Evolutionary conservation across 2,329 filamentous ascomycete genomes (phyloP).

Genomic region (Apiospora koreana): DNA sequence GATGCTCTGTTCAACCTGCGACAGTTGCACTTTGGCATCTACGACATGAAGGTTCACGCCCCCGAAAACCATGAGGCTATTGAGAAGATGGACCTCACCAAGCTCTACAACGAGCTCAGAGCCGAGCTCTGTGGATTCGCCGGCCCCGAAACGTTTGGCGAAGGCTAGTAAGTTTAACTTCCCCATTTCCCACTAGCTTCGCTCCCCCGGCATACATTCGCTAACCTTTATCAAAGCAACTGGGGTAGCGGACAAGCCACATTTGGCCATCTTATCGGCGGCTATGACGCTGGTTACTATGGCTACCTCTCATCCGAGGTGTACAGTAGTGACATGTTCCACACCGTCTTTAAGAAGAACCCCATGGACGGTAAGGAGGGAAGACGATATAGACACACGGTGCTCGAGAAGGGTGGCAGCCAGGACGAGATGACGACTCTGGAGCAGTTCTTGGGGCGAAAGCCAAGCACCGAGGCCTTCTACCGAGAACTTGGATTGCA

Average conservation of each 20-base stretch:
- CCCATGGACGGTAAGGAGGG: conserved; percentile 78
- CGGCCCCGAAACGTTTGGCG: conserved; percentile 68
- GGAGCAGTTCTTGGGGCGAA: conserved; percentile 75
- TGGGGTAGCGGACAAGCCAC: conserved; percentile 81
- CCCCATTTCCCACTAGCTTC: not conserved
- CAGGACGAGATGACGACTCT: conserved; percentile 81
- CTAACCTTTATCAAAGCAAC: conserved; percentile 41
- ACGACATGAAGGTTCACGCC: conserved; percentile 80
- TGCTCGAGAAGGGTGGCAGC: conserved; percentile 75
- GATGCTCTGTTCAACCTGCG: conserved; percentile 76
- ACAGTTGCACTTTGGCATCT: conserved; percentile 79
- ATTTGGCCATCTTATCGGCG: conserved; percentile 81
- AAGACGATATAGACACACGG: conserved; percentile 74
- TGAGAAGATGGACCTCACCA: conserved; percentile 64
- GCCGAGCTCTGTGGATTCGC: conserved; percentile 72
- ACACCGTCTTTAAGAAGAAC: conserved; percentile 73
- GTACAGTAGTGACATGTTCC: conserved; percentile 86
- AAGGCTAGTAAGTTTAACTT: conserved; percentile 47
- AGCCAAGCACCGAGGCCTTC: conserved; percentile 77
- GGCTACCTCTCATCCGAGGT: conserved; percentile 74
- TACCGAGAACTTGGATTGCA: conserved; percentile 71
- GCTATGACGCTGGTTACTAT: conserved; percentile 86
- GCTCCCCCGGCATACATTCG: not conserved
- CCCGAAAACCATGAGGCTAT: conserved; percentile 69
- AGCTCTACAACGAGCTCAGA: conserved; percentile 72